phyloP scores from a whole-genome alignment of 2,329 filamentous ascomycete genomes.

The Xylariaceae sp. region DNA sequence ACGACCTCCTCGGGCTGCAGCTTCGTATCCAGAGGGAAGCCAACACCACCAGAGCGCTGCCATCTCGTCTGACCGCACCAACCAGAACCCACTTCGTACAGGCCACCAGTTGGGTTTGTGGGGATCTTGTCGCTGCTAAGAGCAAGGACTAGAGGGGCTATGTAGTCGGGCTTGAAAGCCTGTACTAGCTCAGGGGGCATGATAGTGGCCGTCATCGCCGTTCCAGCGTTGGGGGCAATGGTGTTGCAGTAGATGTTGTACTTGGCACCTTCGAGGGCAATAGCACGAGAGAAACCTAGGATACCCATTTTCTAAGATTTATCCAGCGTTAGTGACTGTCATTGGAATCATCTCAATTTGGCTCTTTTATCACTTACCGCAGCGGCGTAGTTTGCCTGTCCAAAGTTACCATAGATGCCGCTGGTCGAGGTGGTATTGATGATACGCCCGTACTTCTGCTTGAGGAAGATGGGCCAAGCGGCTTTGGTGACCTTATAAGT shows the following conservation, averaged over 20 bases:
- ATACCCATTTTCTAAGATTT: slow-evolving; percentile 72
- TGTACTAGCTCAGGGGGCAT: slow-evolving; percentile 97
- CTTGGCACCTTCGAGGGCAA: slow-evolving; percentile 89
- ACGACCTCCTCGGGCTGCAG: slow-evolving; percentile 80
- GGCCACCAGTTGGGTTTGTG: slow-evolving; percentile 71
- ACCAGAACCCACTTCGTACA: slow-evolving; percentile 93
- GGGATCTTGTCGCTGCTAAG: slow-evolving; percentile 83
- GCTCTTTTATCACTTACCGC: slow-evolving; percentile 51
- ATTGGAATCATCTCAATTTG: slow-evolving; percentile 1
- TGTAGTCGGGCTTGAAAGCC: slow-evolving; percentile 98
- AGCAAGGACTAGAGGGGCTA: slow-evolving; percentile 84
- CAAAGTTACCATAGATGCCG: slow-evolving; percentile 98
- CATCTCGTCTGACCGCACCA: slow-evolving; percentile 91
- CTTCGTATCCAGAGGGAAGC: slow-evolving; percentile 81
- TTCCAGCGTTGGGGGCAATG: slow-evolving; percentile 95
- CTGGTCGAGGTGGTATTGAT: slow-evolving; percentile 96
- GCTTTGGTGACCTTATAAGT: slow-evolving; percentile 98
- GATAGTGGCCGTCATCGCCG: slow-evolving; percentile 87
- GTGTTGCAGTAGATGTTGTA: slow-evolving; percentile 99
- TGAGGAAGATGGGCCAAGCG: slow-evolving; percentile 94
- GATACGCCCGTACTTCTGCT: slow-evolving; percentile 97
- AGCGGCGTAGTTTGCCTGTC: slow-evolving; percentile 94
- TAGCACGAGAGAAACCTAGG: slow-evolving; percentile 86
- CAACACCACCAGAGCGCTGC: slow-evolving; percentile 85
- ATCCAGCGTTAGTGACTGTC: slow-evolving; percentile 18